Base-by-base conservation (phyloP, 345 rosid species). In the Psidium guajava region DNA sequence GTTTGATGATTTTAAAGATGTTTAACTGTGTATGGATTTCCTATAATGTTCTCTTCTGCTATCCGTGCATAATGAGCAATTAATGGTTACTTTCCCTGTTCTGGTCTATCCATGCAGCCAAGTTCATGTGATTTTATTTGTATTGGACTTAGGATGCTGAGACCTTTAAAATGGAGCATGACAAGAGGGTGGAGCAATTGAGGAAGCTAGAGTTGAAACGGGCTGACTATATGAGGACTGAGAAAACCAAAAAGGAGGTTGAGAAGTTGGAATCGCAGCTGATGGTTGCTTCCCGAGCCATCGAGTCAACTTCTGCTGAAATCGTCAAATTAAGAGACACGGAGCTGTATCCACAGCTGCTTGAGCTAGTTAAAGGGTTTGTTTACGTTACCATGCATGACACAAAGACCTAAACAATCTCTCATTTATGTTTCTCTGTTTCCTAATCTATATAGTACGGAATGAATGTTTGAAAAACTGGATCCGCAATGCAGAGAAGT, bases 201-300 rank as follows among this genome's bases (percentile, higher is more conserved):
- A 94, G 98, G 90, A 97, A 92, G 89, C 92, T 97, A 85, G 99
- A 97, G 90, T 83, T 91, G 89, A 97, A 91, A 94, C 93, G 98
- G 84, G 95, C 93, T 54, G 98, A 95, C 57, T 96, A 94, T 90
- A 61, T 95, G 44, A 97, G 93, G 86, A 96, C 98, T 0, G 95
- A 93, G 88, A 97, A 95, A 91, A 91, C 93, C 20, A 96, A 92
- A 90, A 94, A 94, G 88, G 96, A 95, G 42, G 95, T 95, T 0
- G 99, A 97, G 86, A 97, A 92, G 89, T 88, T 95, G 40, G 98
- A 96, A 89, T 97, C 99, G 36, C 96, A 91, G 86, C 91, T 97
- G 93, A 87, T 92, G 82, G 99, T 97, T 16, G 92, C 98, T 86
- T 86, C 96, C 10, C 98, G 93, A 84, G 98, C 98, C 56, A 95